Evolutionary conservation across 2,329 filamentous ascomycete genomes (phyloP), one percentile per base, ranked within the genome.

Genomic region (Arthroderma uncinatum): DNA sequence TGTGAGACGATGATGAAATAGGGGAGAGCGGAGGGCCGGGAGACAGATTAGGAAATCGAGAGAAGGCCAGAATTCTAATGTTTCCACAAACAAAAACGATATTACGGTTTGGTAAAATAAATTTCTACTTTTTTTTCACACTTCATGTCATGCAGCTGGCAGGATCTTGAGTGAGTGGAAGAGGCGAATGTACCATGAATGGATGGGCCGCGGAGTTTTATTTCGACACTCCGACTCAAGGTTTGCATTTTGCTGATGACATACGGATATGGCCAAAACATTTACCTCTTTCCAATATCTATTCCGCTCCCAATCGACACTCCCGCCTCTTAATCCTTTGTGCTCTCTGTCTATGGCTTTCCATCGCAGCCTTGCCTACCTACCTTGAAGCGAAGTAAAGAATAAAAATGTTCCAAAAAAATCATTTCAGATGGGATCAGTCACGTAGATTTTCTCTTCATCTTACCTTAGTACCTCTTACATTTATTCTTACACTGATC

Each of bases 1-100:
- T 50, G 47, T 37, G 33, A 40, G 30, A 54, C 14, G 36, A 54
- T 55, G 48, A 53, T 44, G 39, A 55, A 33, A 23, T 44, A 30
- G 19, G 53, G 19, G 53, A 14, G 36, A 40, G 53, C 28, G 12
- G 53, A 37, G 19, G 39, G 40, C 25, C 47, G 23, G 53, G 37
- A 47, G 39, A 33, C 40, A 47, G 53, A 42, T 37, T 33, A 34
- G 42, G 54, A 12, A 47, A 53, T 19, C 50, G 36, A 34, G 21
- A 30, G 37, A 33, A 33, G 53, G 40, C 34, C 37, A 23, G 19
- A 54, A 36, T 37, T 42, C 34, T 44, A 28, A 44, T 42, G 40
- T 42, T 55, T 33, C 53, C 36, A 28, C 23, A 42, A 30, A 34
- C 37, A 47, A 42, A 55, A 55, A 40, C 40, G 36, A 47, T 34